These are phyloP conservation scores for Candida anglica DNA, from an alignment of 805 yeast species.

Conservation along the genomic window DNA sequence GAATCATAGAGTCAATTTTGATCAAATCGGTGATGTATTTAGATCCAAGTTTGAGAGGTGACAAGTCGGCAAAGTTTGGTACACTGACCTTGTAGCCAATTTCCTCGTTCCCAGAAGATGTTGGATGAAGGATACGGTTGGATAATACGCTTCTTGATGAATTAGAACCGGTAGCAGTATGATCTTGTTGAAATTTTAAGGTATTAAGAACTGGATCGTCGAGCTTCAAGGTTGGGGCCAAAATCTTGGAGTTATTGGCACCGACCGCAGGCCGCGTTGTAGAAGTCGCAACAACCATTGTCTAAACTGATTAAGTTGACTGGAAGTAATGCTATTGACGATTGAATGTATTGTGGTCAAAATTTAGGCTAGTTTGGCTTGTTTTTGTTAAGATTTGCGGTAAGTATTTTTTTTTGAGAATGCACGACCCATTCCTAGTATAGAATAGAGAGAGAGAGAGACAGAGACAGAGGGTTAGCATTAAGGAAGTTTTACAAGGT, in stretches of 20 bases:
- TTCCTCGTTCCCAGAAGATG: slow-evolving; percentile 31
- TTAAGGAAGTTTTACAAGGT: no score
- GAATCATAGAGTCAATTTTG: slow-evolving; percentile 56
- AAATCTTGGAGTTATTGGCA: slow-evolving; percentile 9
- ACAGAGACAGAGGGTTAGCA: no score
- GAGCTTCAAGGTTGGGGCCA: slow-evolving; percentile 29
- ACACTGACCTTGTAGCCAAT: slow-evolving; percentile 41
- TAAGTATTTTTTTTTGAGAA: no score
- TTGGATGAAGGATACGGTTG: slow-evolving; percentile 31
- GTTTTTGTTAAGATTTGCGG: no score
- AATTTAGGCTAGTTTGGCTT: no score
- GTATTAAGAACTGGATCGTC: slow-evolving; percentile 21
- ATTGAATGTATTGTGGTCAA: no score
- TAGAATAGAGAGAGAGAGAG: no score
- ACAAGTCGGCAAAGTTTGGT: slow-evolving; percentile 47
- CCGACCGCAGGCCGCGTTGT: no score
- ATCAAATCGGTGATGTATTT: slow-evolving; percentile 59
- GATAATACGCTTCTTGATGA: slow-evolving; percentile 19
- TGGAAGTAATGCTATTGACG: no score
- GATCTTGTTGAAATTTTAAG: slow-evolving; percentile 28
- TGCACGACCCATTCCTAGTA: no score
- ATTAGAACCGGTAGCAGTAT: slow-evolving; percentile 9
- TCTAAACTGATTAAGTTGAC: no score
- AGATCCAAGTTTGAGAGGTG: slow-evolving; percentile 57
- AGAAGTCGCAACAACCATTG: no score